Evolutionary conservation across 352 stramenopile species (phyloP).

Genomic region (Saprolegnia parasitica): DNA sequence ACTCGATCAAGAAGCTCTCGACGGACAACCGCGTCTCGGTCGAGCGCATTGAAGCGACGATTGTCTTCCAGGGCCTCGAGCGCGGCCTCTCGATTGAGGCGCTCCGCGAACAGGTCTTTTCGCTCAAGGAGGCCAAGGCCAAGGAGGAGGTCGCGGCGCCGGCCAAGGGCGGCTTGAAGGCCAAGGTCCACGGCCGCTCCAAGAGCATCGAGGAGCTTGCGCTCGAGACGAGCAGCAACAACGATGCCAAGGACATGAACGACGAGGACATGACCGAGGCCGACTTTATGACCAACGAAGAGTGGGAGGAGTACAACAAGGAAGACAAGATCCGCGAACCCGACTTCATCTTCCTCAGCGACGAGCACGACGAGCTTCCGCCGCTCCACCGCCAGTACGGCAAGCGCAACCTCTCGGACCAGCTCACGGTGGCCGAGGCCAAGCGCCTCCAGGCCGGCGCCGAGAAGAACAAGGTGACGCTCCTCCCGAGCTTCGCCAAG

Average conservation of each 20-base stretch:
- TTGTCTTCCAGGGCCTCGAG: slow-evolving; percentile 70
- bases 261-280: slow-evolving; percentile 40
- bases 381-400: slow-evolving; percentile 70
- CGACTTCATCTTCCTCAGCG: slow-evolving; percentile 82
- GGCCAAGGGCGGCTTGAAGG: slow-evolving; percentile 33
- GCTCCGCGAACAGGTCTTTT: slow-evolving; percentile 44
- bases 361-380: slow-evolving; percentile 72
- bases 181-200: slow-evolving; percentile 39
- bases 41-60: slow-evolving; percentile 72
- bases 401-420: slow-evolving; percentile 76
- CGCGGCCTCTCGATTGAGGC: slow-evolving; percentile 51
- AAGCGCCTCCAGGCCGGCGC: slow-evolving; percentile 67
- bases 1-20: slow-evolving; percentile 79
- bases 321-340: slow-evolving; percentile 74
- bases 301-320: slow-evolving; percentile 52
- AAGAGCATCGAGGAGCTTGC: neutral
- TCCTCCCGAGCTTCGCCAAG: slow-evolving; percentile 78
- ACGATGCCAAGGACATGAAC: slow-evolving; percentile 17
- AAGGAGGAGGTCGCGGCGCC: slow-evolving; percentile 47
- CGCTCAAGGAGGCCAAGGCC: slow-evolving; percentile 49
- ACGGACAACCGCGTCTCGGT: slow-evolving; percentile 68
- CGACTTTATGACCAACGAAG: slow-evolving; percentile 40
- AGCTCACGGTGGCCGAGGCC: slow-evolving; percentile 75
- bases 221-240: neutral
- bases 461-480: slow-evolving; percentile 60